Conservation (phyloP, 768 basidiomycete genomes). For the Hypholoma sublateritium region DNA sequence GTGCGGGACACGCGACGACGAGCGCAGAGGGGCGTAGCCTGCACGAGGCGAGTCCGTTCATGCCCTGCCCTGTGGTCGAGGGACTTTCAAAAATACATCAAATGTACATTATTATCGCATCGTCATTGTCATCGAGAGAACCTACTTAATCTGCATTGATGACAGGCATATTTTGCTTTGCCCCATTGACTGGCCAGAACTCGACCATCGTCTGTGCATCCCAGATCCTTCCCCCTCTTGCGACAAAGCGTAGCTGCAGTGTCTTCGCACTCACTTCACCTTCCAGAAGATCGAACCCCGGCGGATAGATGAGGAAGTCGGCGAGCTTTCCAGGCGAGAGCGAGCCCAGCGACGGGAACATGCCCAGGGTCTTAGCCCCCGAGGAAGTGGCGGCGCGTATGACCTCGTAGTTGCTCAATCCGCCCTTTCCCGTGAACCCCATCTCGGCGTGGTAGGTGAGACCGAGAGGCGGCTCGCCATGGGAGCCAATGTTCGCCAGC, state of each 20-base stretch:
- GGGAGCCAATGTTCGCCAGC: conserved; percentile 67
- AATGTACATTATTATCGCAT: background rate
- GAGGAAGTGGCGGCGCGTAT: conserved; percentile 67
- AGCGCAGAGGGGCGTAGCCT: too few relatives aligned
- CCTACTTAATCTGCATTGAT: conserved; percentile 47
- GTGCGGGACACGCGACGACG: too few relatives aligned
- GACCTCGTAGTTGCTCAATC: conserved; percentile 72
- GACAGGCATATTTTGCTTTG: conserved; percentile 53
- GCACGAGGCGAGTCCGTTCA: too few relatives aligned
- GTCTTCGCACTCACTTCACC: conserved; percentile 50
- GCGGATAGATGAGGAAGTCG: conserved; percentile 67
- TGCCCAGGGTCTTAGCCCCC: conserved; percentile 65
- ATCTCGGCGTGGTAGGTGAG: conserved; percentile 80
- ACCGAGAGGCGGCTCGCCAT: conserved; percentile 72
- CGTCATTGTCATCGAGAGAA: too few relatives aligned
- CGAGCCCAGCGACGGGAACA: conserved; percentile 61
- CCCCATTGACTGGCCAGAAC: conserved; percentile 68
- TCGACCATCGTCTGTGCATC: conserved; percentile 66
- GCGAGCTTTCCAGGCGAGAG: conserved; percentile 67
- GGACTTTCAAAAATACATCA: background rate
- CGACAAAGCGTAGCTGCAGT: conserved; percentile 53
- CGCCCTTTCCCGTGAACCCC: conserved; percentile 61
- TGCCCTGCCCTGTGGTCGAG: too few relatives aligned
- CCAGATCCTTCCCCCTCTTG: conserved; percentile 71
- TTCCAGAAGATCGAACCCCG: conserved; percentile 54